Conservation (phyloP, 140 eudicot species). For the Oenanthe javanica region DNA sequence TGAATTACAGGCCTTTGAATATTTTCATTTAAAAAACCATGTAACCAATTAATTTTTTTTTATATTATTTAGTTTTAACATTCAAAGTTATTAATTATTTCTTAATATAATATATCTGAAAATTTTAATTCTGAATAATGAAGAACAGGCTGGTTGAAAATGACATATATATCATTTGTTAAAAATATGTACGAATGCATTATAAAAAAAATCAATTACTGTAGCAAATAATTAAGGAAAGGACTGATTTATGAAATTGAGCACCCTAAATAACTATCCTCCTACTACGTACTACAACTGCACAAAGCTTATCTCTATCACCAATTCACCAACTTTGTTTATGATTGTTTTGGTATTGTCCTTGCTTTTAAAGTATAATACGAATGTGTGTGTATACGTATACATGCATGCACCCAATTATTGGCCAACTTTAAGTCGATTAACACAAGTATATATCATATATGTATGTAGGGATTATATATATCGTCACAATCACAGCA, state of each 20-base stretch:
- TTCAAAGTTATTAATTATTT: no score
- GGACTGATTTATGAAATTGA: not conserved
- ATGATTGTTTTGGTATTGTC: constrained; percentile 2
- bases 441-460: no score
- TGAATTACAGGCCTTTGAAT: no score
- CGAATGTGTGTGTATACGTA: not conserved
- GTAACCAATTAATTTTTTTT: not conserved
- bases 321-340: not conserved
- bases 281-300: not conserved
- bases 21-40: no score
- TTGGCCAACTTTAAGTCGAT: constrained; percentile 3
- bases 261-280: not conserved
- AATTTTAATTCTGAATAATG: not conserved
- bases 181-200: not conserved
- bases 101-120: not conserved
- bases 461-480: not conserved
- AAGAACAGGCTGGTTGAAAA: not conserved
- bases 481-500: constrained; percentile 1
- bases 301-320: not conserved
- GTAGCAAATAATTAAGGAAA: not conserved
- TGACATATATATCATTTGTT: not conserved
- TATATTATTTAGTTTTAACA: not conserved
- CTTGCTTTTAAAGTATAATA: not conserved
- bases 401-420: constrained; percentile 11
- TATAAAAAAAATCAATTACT: not conserved